Evolutionary conservation across 2,329 filamentous ascomycete species (phyloP), one percentile per base, ranked within the genome.

Genomic region (Aspergillus latus): DNA sequence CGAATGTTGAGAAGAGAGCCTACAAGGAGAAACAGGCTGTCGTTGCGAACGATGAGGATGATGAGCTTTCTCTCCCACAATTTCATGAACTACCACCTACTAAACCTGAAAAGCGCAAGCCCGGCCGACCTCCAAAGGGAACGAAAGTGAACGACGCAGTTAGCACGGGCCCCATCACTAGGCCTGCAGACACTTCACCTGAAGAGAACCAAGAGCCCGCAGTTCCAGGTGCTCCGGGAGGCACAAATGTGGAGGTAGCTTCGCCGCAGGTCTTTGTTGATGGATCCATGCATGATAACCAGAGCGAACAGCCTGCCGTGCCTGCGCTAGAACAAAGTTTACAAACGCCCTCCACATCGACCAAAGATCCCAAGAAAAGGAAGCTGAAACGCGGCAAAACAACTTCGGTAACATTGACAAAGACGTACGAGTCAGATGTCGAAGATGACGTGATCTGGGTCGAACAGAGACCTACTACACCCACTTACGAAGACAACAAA

Each of bases 381-480:
- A 77, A 76, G 49, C 50, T 71, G 16, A 81, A 77, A 63, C 72
- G 78, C 57, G 72, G 73, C 37, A 78, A 78, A 56, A 74, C 74
- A 4, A 73, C 69, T 0, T 74, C 74, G 4, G 64, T 67, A 4
- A 65, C 68, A 2, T 56, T 70, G 2, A 65, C 67, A 15, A 73
- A 70, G 42, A 59, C 65, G 3, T 59, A 62, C 34, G 62, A 69
- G 30, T 58, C 68, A 4, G 70, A 68, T 46, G 59, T 69, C 15
- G 73, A 76, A 46, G 70, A 71, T 34, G 74, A 77, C 50, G 72
- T 77, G 21, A 72, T 76, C 36, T 77, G 74, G 74, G 54, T 77
- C 5, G 72, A 74, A 7, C 69, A 72, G 5, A 63, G 59, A 15
- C 65, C 67, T 3, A 45, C 15, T 34, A 43, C 26, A 64, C 52